Conservation (phyloP, 2,329 filamentous ascomycete species). For the Paraconiothyrium sp. region DNA sequence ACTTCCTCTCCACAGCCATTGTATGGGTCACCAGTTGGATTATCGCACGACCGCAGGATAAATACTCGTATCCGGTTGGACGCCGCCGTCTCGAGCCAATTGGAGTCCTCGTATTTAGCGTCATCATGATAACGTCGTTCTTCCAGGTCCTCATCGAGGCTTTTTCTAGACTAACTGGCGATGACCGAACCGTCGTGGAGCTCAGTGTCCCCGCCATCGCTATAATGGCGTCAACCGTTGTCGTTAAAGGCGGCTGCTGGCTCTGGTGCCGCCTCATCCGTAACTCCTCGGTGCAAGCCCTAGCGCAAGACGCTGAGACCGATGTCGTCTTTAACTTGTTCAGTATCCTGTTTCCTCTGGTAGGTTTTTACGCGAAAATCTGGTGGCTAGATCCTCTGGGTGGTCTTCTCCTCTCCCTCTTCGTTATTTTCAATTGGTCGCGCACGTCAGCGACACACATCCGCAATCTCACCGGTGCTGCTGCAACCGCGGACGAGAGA, state of each 20-base stretch:
- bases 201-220: slow-evolving; percentile 75
- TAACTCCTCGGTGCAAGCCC: slow-evolving; percentile 85
- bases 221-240: slow-evolving; percentile 83
- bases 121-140: slow-evolving; percentile 88
- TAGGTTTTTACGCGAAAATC: slow-evolving; percentile 77
- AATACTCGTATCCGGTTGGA: slow-evolving; percentile 81
- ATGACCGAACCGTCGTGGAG: slow-evolving; percentile 74
- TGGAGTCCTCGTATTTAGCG: slow-evolving; percentile 80
- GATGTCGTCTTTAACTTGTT: slow-evolving; percentile 93
- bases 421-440: slow-evolving; percentile 84
- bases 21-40: slow-evolving; percentile 81
- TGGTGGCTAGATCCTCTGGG: slow-evolving; percentile 89
- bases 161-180: slow-evolving; percentile 67
- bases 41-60: slow-evolving; percentile 73
- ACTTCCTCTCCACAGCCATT: slow-evolving; percentile 83
- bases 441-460: slow-evolving; percentile 79
- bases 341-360: slow-evolving; percentile 85
- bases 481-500: slow-evolving; percentile 80
- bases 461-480: slow-evolving; percentile 80
- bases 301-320: slow-evolving; percentile 73
- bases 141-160: slow-evolving; percentile 79
- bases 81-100: slow-evolving; percentile 79
- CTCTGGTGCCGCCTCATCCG: slow-evolving; percentile 86
- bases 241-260: slow-evolving; percentile 86
- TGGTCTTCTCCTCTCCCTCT: slow-evolving; percentile 77